Base-by-base conservation (phyloP, 2,329 filamentous ascomycete genomes). In the Sporothrix dimorphospora region DNA sequence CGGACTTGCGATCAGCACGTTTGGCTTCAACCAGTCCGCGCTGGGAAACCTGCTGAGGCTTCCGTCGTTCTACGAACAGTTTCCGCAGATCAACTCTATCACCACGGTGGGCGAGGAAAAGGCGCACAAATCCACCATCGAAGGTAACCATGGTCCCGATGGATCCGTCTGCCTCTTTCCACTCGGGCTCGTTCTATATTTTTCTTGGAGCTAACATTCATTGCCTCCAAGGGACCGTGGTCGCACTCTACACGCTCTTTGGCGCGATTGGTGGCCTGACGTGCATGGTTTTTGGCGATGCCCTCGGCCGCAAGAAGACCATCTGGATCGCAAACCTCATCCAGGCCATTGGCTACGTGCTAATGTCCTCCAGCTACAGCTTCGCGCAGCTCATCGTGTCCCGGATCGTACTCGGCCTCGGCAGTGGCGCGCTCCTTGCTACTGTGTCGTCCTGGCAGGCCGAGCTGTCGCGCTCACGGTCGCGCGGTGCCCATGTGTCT, bases 341-440 rank as follows among this genome's bases (percentile, higher is more conserved):
- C 16, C 73, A 79, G 40, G 67, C 75, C 42, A 57, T 78, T 9
- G 77, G 78, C 24, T 74, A 75, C 24, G 70, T 76, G 4, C 73
- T 76, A 3, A 79, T 79, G 78, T 75, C 74, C 9, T 59, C 73
- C 16, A 74, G 75, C 14, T 69, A 55, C 34, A 79, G 81, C 0
- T 73, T 83, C 45, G 81, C 83, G 2, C 84, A 86, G 76, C 81
- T 86, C 75, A 83, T 85, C 68, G 78, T 84, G 66, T 84, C 84
- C 9, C 78, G 85, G 57, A 81, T 86, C 8, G 79, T 88, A 3
- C 87, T 85, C 16, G 86, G 86, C 27, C 77, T 87, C 4, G 86
- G 86, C 1, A 87, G 86, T 74, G 85, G 85, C 19, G 83, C 85
- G 75, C 85, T 85, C 72, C 85, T 42, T 82, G 0, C 81, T 80